Base-by-base conservation (phyloP, 2,329 filamentous ascomycete species). In the Phialocephala subalpina region DNA sequence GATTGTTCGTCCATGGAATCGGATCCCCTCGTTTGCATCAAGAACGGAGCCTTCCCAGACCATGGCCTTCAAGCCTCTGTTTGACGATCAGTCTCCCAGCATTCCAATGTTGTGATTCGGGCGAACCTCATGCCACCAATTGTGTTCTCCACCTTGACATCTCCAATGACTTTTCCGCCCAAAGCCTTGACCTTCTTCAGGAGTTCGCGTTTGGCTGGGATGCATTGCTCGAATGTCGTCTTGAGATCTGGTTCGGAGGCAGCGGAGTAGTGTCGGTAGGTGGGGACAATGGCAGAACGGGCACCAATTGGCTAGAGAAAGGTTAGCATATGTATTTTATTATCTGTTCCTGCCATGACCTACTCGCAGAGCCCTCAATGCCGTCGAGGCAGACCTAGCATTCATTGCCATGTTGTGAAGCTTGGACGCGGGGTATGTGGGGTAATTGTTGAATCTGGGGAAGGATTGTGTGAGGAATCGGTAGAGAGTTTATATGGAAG, bases 31-130 rank as follows among this genome's bases (percentile, higher is more conserved):
- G 77, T 99, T 91, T 73, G 96, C 92, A 77, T 99, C 96, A 58
- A 99, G 90, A 27, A 98, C 95, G 12, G 94, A 97, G 56, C 96
- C 96, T 81, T 99, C 96, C 96, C 96, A 99, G 62, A 99, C 87
- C 94, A 99, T 97, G 73, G 94, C 92, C 83, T 97, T 97, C 73
- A 99, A 87, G 45, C 95, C 95, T 80, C 84, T 87, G 67, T 42
- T n/a, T 12, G 38, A 25, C 18, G 49, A 66, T 77, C 62, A 76
- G 67, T 33, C 11, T 27, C 49, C 25, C 12, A 56, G 52, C 38
- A 36, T 63, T 49, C n/a, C 9, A 29, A 20, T 38, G 36, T 49
- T 27, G 8, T 14, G 53, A 7, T 22, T 62, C 61, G 5, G 18
- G 36, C 33, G 36, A 80, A 86, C 82, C 94, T 92, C 96, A 98